Evolutionary conservation across 2,329 filamentous ascomycete species (phyloP), one percentile per base, ranked within the genome.

Genomic region (Penicillium corylophilum): DNA sequence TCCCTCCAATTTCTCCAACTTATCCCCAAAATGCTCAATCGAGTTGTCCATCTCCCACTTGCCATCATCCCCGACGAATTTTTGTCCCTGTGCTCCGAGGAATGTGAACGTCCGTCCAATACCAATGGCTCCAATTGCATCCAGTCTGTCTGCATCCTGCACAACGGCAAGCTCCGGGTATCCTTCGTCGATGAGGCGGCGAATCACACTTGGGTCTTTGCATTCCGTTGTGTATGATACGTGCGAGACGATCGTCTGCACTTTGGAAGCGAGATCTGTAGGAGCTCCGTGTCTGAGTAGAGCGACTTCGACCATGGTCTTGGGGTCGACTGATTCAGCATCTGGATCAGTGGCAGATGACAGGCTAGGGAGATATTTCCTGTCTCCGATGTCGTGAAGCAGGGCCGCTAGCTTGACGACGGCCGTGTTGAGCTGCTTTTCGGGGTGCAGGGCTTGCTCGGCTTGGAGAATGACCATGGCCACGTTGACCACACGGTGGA

Each of bases 81-180:
- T 63, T 41, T 61, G 60, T 13, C 65, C 63, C 52, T 67, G 62
- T 8, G 85, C 86, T 0, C 87, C 91, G 0, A 87, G 84, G 68
- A 85, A 96, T 0, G 87, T 85, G 68, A 94, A 92, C 36, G 82
- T 83, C 39, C 93, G 78, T 2, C 83, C 92, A 50, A 96, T 86
- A 0, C 93, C 93, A 26, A 96, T 82, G 0, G 89, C 90, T 1
- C 92, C 93, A 44, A 96, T 85, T 4, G 91, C 89, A 73, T 97
- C 93, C n/a, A 97, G 77, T 6, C 92, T 80, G 74, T 96, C 93
- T 4, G 92, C 92, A 71, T 96, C 93, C 73, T 96, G 92, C 28
- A 96, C 90, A 43, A 95, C 82, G 0, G 84, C 91, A 29, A 94
- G 76, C 70, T 94, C 90, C 1, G 89, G 89, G 67, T 88, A 77